phyloP scores from a whole-genome alignment of 805 yeast species.

The Wickerhamiella kurtzmanii region DNA sequence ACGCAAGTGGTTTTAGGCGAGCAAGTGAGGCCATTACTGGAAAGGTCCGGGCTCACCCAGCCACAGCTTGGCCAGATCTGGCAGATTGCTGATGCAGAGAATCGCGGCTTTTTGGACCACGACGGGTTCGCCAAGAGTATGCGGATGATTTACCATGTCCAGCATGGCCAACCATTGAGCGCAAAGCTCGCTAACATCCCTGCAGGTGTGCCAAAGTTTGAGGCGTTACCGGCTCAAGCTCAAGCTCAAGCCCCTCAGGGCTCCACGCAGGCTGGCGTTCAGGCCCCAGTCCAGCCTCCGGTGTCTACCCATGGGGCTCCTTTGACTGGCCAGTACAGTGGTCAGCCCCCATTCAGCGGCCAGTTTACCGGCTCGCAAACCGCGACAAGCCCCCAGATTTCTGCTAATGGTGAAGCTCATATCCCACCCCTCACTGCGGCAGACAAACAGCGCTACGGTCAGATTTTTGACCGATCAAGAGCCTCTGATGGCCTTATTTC shows the following conservation, averaged over 20 bases:
- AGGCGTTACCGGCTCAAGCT: slow-evolving; percentile 18
- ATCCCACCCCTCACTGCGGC: slow-evolving; percentile 26
- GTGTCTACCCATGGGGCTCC: background rate
- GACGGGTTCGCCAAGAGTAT: slow-evolving; percentile 73
- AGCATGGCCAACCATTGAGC: slow-evolving; percentile 50
- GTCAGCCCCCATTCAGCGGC: slow-evolving; percentile 18
- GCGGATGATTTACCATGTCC: slow-evolving; percentile 81
- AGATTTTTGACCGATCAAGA: slow-evolving; percentile 56
- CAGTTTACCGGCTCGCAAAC: slow-evolving; percentile 25
- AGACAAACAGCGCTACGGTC: slow-evolving; percentile 27
- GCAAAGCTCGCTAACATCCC: slow-evolving; percentile 38
- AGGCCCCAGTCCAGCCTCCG: background rate
- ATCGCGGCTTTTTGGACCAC: slow-evolving; percentile 71
- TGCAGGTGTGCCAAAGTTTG: slow-evolving; percentile 55
- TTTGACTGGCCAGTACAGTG: slow-evolving; percentile 1
- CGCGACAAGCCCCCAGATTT: slow-evolving; percentile 10
- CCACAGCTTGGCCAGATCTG: slow-evolving; percentile 76
- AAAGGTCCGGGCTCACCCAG: slow-evolving; percentile 72
- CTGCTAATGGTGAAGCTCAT: slow-evolving; percentile 13
- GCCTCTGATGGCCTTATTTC: slow-evolving; percentile 40
- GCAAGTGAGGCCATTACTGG: slow-evolving; percentile 67
- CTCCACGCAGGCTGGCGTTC: too few species aligned
- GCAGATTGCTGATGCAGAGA: slow-evolving; percentile 85
- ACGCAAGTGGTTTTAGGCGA: slow-evolving; percentile 82
- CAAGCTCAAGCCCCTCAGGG: slow-evolving; percentile 2